phyloP scores from a whole-genome alignment of 1,284 basidiomycete species.

The Tremellales sp. region DNA sequence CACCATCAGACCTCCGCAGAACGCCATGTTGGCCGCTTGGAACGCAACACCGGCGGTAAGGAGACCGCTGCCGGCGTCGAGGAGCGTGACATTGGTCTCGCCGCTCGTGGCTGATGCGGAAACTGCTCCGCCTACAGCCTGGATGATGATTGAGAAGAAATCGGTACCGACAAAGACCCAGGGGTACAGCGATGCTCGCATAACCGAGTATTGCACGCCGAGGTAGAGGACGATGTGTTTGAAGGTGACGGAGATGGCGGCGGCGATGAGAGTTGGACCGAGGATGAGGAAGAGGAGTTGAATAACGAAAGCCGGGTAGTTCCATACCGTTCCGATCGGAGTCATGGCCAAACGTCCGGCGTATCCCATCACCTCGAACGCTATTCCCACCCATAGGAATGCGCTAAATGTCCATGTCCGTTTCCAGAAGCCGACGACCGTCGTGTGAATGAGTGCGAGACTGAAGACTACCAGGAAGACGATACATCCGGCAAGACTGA shows the following conservation, averaged over 20 bases:
- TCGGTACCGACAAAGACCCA: constrained; percentile 6
- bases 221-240: constrained; percentile 5
- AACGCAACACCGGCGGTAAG: constrained; percentile 9
- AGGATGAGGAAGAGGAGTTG: constrained; percentile 13
- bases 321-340: constrained; percentile 12
- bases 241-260: constrained; percentile 11
- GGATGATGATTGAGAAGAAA: constrained; percentile 7
- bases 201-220: constrained; percentile 1
- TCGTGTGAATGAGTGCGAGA: constrained; percentile 4
- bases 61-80: constrained; percentile 6
- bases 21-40: constrained; percentile 12
- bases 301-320: constrained; percentile 11
- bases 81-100: not conserved
- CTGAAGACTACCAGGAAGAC: constrained; percentile 7
- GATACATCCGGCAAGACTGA: constrained; percentile 9
- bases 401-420: constrained; percentile 9
- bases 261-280: constrained; percentile 9
- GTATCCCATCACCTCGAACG: constrained; percentile 12
- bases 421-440: not conserved
- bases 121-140: constrained; percentile 5
- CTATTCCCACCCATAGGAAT: constrained; percentile 9
- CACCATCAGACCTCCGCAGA: constrained; percentile 10
- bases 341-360: constrained; percentile 8
- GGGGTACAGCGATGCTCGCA: constrained; percentile 1
- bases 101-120: constrained; percentile 6